Evolutionary conservation across 169 alveolate genomes (phyloP), one percentile per base, ranked within the genome.

Genomic region (Plasmodium malariae): DNA sequence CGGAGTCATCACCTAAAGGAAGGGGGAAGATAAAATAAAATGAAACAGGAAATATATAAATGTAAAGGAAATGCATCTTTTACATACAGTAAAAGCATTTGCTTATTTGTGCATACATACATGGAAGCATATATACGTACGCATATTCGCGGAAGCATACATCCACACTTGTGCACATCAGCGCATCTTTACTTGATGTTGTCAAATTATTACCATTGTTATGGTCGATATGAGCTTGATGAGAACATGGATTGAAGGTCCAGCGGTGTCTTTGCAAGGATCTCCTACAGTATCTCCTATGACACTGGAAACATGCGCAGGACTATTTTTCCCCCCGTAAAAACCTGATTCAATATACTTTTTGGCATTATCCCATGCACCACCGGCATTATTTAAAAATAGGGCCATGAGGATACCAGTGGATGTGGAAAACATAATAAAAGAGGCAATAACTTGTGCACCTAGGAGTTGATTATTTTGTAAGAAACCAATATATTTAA

Each of bases 241-340:
- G 21, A 94, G 88, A 60, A 94, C 96, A 72, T 93, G 94, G 19
- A 94, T 91, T 43, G 94, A 63, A 26, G 97, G 98, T 5, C 98
- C 98, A 68, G 97, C 95, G n/a, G 98, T 96, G 87, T 96, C 98
- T 89, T 96, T 96, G 37, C 96, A 89, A 43, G 98, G 98, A 72
- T 96, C 98, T 17, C 98, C 98, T 62, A 96, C 98, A 30, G 98
- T 96, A 83, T 96, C 98, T 69, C 98, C 98, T 51, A 86, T 88
- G 2, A 93, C 95, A 54, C 96, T 89, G 9, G 95, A 94, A 76
- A 92, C 94, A 74, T 92, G 96, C 9, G 93, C 94, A 0, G 91
- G 95, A 43, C 94, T 80, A 49, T 88, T 87, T 63, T 95, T 95
- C 14, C 95, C 95, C 0, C 96, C 97, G 49, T 93, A 88, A 17